Conservation (phyloP, 179 eudicot species). For the Vitellaria paradoxa region DNA sequence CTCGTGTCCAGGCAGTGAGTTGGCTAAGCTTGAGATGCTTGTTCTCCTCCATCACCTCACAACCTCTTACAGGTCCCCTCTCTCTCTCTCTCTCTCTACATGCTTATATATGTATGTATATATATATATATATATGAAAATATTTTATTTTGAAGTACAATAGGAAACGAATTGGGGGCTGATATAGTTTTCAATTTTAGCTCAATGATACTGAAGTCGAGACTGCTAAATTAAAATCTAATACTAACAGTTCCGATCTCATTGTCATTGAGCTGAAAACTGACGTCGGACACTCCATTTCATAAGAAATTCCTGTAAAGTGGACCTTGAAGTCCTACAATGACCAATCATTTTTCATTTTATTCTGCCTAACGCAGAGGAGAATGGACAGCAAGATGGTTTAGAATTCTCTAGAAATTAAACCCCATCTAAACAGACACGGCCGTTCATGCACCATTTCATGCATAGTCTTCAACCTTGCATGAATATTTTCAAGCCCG, state of each 20-base stretch:
- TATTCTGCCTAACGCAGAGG: neutral
- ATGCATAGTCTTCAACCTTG: neutral
- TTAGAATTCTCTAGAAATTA: neutral
- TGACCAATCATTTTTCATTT: neutral
- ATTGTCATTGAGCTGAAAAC: no score
- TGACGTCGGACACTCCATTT: no score
- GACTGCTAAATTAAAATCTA: no score
- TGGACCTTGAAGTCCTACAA: conserved; percentile 28
- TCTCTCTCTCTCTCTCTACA: neutral
- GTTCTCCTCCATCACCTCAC: conserved; percentile 75
- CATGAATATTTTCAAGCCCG: neutral
- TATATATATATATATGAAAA: neutral
- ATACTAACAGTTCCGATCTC: no score
- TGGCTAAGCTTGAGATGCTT: conserved; percentile 88
- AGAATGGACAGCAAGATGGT: neutral
- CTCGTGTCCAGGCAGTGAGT: conserved; percentile 90
- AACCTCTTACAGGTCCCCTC: conserved; percentile 52
- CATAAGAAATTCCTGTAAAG: conserved; percentile 26
- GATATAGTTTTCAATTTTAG: no score
- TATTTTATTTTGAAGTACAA: neutral
- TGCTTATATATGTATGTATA: neutral
- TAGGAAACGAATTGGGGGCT: no score
- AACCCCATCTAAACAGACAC: neutral
- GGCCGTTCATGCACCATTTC: conserved; percentile 18
- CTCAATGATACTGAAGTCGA: no score